Evolutionary conservation across 306 rosid genomes (phyloP), one percentile per base, ranked within the genome.

Genomic region (Prunus armeniaca): DNA sequence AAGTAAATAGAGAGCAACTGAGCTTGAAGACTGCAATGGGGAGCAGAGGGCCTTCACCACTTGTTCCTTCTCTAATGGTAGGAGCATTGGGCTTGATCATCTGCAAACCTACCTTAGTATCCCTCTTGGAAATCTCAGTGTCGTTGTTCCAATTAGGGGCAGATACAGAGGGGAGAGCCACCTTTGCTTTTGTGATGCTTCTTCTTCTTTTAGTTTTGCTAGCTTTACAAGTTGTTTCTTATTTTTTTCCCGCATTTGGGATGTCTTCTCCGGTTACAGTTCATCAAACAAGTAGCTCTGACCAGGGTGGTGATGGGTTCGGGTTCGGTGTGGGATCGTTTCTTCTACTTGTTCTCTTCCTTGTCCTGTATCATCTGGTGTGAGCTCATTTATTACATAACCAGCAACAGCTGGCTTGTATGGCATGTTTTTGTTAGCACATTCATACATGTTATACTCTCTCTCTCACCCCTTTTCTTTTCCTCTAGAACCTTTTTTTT

Each of bases 1-100:
- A 14, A 34, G 65, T 8, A 65, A 46, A 2, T 27, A 56, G 68
- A 54, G 69, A 32, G 63, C 43, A 30, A 30, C 56, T 56, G 62
- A 78, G 69, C 58, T 28, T 60, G 43, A 38, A 38, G 43, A 50
- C 43, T 18, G 38, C 67, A 34, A 91, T 88, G 97, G 83, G 54
- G 38, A 67, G 80, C 27, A 82, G 68, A 46, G 97, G 91, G 15
- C 97, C 97, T 71, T 94, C 96, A 51, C 96, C 96, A 43, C 9
- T 91, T 27, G n/a, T 90, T 3, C 97, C 96, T 27, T 79, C 73
- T 66, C 45, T 94, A 63, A 15, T 87, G 67, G 91, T 91, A 28
- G 69, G 86, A 32, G 81, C 78, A 11, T 78, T 91, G 52, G 94
- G 87, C 52, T 25, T 89, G 74, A 12, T 90, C 65, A 28, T 94